Conservation (phyloP, 805 yeast genomes). For the Pichia exigua region DNA sequence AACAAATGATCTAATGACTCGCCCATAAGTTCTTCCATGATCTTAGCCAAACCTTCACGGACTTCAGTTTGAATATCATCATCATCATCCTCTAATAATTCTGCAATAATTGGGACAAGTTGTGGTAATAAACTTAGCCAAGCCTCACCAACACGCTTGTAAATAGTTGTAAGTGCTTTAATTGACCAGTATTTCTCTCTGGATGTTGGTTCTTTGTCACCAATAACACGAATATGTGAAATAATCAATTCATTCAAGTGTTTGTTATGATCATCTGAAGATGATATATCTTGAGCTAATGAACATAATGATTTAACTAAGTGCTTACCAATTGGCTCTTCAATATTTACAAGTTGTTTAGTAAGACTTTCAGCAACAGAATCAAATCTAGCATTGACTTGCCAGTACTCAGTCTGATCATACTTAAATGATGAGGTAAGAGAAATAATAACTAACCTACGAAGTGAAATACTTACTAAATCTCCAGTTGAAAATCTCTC, state of each 20-base stretch:
- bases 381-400: constrained; percentile 76
- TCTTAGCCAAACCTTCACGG: constrained; percentile 82
- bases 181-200: constrained; percentile 74
- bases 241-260: constrained; percentile 56
- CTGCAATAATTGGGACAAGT: constrained; percentile 92
- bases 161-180: constrained; percentile 68
- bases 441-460: constrained; percentile 67
- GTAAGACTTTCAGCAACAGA: constrained; percentile 55
- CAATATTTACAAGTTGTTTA: constrained; percentile 59
- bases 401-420: constrained; percentile 95
- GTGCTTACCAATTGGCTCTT: constrained; percentile 68
- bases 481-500: constrained; percentile 38
- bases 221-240: constrained; percentile 55
- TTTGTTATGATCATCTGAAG: constrained; percentile 66
- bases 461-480: constrained; percentile 43
- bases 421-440: constrained; percentile 74
- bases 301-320: constrained; percentile 74
- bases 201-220: constrained; percentile 33
- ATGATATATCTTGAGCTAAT: constrained; percentile 57
- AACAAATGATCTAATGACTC: constrained; percentile 73
- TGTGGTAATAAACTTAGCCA: constrained; percentile 91
- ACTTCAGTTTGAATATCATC: constrained; percentile 90
- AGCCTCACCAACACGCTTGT: constrained; percentile 87
- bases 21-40: constrained; percentile 85
- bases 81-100: constrained; percentile 89